phyloP scores from a whole-genome alignment of 2,329 filamentous ascomycete genomes.

The Clonostachys byssicola region DNA sequence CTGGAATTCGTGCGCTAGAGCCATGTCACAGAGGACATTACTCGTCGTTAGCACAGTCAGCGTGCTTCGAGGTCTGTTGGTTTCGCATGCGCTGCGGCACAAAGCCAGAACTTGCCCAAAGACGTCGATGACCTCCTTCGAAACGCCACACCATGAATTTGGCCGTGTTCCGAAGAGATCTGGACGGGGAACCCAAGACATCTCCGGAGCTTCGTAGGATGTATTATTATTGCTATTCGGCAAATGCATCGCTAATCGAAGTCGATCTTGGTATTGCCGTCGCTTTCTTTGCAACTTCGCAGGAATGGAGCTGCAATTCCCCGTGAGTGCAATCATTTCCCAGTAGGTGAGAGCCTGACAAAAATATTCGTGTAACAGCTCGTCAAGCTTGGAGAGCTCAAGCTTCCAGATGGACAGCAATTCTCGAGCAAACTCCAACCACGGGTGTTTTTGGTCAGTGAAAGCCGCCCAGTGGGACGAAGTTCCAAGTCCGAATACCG shows the following conservation, averaged over 20 bases:
- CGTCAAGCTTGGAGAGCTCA: neutral
- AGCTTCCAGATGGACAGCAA: neutral
- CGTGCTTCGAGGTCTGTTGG: neutral
- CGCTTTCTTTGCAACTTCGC: neutral
- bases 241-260: neutral
- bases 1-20: neutral
- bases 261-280: neutral
- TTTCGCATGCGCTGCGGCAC: neutral
- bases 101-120: neutral
- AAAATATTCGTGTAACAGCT: neutral
- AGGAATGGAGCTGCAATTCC: neutral
- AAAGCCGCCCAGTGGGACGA: neutral
- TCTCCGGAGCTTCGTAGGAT: neutral
- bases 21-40: neutral
- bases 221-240: neutral
- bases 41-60: neutral
- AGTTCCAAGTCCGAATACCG: neutral
- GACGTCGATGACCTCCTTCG: neutral
- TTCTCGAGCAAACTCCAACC: neutral
- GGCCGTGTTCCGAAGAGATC: neutral
- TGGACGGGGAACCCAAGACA: neutral
- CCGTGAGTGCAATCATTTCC: neutral
- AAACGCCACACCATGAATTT: slow-evolving; percentile 1
- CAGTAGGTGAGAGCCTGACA: neutral
- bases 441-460: neutral